Base-by-base conservation (phyloP, 768 basidiomycete species). In the Ephemerocybe angulata region DNA sequence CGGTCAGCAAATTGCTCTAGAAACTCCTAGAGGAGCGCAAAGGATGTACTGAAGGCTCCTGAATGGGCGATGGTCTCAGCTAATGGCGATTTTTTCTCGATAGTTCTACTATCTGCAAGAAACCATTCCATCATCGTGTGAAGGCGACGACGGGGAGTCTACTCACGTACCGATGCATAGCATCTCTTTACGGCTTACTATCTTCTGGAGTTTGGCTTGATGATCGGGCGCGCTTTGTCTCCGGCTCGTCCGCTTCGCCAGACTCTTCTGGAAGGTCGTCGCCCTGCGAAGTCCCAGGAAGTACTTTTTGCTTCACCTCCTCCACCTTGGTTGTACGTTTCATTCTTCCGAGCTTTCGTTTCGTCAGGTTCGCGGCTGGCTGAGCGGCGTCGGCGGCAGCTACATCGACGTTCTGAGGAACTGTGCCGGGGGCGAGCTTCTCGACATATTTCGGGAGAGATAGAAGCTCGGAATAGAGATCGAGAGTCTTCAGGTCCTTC, bases 401-500 rank as follows among this genome's bases (percentile, higher is more conserved):
- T 22, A 44, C n/a, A 52, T 50, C 43, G 43, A 29, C 17, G 15
- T 15, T 41, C 37, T 4, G 31, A 49, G 48, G 55, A 38, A 28
- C 53, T 40, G 42, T 42, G 29, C 29, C 44, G 8, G 46, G 24
- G 50, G 42, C 54, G 35, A 41, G 61, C 49, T 60, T 43, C 42
- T 81, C 77, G 19, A 72, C 65, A 54, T 77, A 75, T 63, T 90
- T 90, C 3, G 88, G 87, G 56, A 90, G 70, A 21, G 77, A 73
- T 0, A 72, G 67, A 27, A 90, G 72, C 48, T 76, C 72, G 2
- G 72, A 68, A 61, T 91, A 91, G 2, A 90, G 69, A 50, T 87
- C 83, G 1, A 90, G 71, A 3, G 67, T 63, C 52, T 78, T 72
- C 3, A 86, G 63, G 15, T 84, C 82, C 8, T 74, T 73, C 3